Evolutionary conservation across 306 rosid species (phyloP), one percentile per base, ranked within the genome.

Genomic region (Styphnolobium japonicum): DNA sequence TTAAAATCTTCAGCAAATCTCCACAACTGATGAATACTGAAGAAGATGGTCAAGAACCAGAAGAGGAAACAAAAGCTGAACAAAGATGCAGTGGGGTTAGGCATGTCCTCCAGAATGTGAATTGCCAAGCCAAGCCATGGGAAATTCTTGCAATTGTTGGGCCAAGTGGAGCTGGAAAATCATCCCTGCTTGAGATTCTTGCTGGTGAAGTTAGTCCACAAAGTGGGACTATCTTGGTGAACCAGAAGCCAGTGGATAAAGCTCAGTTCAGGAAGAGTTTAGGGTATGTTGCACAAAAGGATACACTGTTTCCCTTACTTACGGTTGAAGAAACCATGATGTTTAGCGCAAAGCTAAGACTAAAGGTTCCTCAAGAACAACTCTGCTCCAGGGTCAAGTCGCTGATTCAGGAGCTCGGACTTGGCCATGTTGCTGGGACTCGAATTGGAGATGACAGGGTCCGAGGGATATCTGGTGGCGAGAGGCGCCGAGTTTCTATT

Each of bases 81-180:
- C 43, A 71, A 43, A 33, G 77, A 55, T 60, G 72, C 75, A 67
- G 66, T 10, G 88, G 85, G 69, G 82, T 78, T 67, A 82, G 88
- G 78, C 95, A 79, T 55, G 89, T 95, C 4, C 82, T 95, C 2
- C 87, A 86, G 75, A 89, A 85, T 49, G 95, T 92, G 65, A 80
- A 60, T 79, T 91, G 86, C 86, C 42, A 45, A 1, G 97, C 94
- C 10, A 91, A 84, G 70, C 91, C 98, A 34, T 85, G 90, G 90
- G 97, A 95, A 73, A 89, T 95, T 79, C 87, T 91, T 1, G 98
- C 98, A 83, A 91, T 95, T 70, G 93, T 95, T 8, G 98, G 98
- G 49, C 97, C 98, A 21, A 95, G 98, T 40, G 98, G 98, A 14
- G 95, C 98, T 60, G 98, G 98, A 31, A 95, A 95, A 53, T 95